Percentiles rank a stretch among this genome's conserved stretches.
Conservation (phyloP, 805 yeast genomes). For the Myxozyma geophila region DNA sequence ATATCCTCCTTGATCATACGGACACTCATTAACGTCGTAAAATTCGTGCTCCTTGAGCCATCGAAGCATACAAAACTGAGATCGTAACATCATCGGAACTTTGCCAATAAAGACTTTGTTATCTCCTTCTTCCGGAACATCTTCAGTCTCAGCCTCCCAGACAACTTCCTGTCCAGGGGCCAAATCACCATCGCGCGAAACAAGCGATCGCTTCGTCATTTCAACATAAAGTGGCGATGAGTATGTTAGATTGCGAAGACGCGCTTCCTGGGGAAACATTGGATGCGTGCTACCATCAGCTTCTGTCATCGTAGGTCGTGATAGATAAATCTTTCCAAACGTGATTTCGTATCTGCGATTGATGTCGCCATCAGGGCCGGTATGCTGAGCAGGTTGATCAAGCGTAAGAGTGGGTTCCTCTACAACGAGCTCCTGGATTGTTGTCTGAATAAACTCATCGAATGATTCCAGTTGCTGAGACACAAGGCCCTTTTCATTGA, state of each 20-base stretch:
- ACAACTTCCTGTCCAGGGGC: slow-evolving; percentile 56
- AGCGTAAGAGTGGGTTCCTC: slow-evolving; percentile 92
- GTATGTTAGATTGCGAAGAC: slow-evolving; percentile 93
- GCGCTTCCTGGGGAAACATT: slow-evolving; percentile 97
- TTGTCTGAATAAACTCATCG: slow-evolving; percentile 94
- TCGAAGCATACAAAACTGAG: slow-evolving; percentile 91
- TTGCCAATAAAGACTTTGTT: slow-evolving; percentile 91
- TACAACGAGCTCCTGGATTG: slow-evolving; percentile 94
- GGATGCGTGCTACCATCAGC: slow-evolving; percentile 99
- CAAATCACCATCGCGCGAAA: slow-evolving; percentile 73
- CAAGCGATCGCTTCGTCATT: slow-evolving; percentile 87
- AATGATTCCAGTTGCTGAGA: slow-evolving; percentile 98
- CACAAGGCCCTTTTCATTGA: slow-evolving; percentile 94
- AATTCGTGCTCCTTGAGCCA: slow-evolving; percentile 90
- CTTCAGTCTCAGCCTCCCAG: slow-evolving; percentile 61
- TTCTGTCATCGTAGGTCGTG: slow-evolving; percentile 98
- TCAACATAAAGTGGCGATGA: slow-evolving; percentile 96
- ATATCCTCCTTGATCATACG: slow-evolving; percentile 99
- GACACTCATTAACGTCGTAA: slow-evolving; percentile 96
- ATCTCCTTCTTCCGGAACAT: slow-evolving; percentile 64
- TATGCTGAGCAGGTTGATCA: slow-evolving; percentile 97
- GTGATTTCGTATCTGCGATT: slow-evolving; percentile 93
- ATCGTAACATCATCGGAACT: slow-evolving; percentile 96
- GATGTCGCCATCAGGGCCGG: slow-evolving; percentile 84
- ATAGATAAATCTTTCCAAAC: slow-evolving; percentile 95